phyloP scores from a whole-genome alignment of 2,329 filamentous ascomycete genomes.

The Penicillium crustosum region DNA sequence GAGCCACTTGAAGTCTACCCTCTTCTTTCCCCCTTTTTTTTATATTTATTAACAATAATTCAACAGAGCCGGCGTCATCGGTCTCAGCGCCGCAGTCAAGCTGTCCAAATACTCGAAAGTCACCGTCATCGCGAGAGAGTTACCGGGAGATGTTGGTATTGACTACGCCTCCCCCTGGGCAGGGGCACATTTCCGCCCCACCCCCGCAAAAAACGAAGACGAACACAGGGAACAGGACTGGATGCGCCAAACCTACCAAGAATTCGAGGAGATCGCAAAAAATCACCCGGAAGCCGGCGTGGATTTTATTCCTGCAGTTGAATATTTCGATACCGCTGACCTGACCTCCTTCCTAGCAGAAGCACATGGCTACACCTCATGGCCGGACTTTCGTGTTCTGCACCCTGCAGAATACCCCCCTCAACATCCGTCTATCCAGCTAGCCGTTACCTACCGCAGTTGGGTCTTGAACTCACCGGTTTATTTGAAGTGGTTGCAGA shows the following conservation, averaged over 20 bases:
- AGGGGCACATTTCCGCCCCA: slow-evolving; percentile 13
- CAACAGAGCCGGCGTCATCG: not conserved
- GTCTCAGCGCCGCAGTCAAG: not conserved
- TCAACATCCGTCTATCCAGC: slow-evolving; percentile 1
- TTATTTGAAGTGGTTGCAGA: slow-evolving; percentile 10
- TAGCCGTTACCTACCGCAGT: slow-evolving; percentile 9
- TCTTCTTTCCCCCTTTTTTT: not conserved
- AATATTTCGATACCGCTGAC: slow-evolving; percentile 8
- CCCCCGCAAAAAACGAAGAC: slow-evolving; percentile 7
- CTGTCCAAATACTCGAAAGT: not conserved
- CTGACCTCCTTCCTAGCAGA: not conserved
- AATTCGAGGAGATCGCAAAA: slow-evolving; percentile 4
- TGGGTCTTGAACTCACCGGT: slow-evolving; percentile 14
- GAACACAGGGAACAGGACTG: slow-evolving; percentile 8
- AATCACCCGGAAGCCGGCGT: slow-evolving; percentile 6
- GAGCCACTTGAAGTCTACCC: not conserved
- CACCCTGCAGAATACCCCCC: not conserved
- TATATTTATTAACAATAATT: not conserved
- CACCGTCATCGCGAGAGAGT: slow-evolving; percentile 7
- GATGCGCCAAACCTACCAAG: slow-evolving; percentile 12
- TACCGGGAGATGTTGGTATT: slow-evolving; percentile 2
- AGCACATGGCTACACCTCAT: slow-evolving; percentile 9
- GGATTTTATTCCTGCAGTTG: slow-evolving; percentile 8
- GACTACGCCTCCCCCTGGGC: slow-evolving; percentile 11
- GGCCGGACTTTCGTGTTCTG: slow-evolving; percentile 10